Percentiles rank a stretch among this genome's conserved stretches.
Conservation (phyloP, 257 asterid species). For the Paraleonurus japonicus region DNA sequence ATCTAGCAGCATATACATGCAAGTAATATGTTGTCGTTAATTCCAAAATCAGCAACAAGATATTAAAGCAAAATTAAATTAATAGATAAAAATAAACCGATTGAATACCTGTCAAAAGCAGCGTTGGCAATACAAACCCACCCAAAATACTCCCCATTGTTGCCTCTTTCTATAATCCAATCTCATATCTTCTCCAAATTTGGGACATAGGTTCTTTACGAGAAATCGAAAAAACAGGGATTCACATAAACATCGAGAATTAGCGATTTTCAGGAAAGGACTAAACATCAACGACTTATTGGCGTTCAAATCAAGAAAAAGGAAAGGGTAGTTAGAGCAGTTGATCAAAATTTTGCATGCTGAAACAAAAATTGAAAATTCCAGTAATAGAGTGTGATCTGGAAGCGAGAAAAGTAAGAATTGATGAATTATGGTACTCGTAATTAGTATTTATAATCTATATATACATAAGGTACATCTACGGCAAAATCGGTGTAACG, state of each 20-base stretch:
- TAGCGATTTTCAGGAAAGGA: not conserved
- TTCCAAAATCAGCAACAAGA: not conserved
- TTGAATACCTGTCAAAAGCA: constrained; percentile 60
- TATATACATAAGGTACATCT: not conserved
- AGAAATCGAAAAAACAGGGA: constrained; percentile 3
- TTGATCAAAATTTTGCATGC: constrained; percentile 10
- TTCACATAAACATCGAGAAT: constrained; percentile 21
- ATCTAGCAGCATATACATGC: constrained; percentile 16
- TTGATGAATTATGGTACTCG: not conserved
- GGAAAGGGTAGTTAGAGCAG: not conserved
- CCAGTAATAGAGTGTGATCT: constrained; percentile 16
- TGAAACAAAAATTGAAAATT: not conserved
- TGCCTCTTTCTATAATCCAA: constrained; percentile 38
- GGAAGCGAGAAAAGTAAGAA: constrained; percentile 18
- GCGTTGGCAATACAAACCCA: constrained; percentile 69
- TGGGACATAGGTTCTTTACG: not conserved
- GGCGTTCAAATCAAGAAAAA: not conserved
- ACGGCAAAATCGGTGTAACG: constrained; percentile 13
- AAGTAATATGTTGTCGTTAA: not conserved
- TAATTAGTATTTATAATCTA: too few species aligned
- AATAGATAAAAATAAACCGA: not conserved
- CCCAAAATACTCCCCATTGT: constrained; percentile 62
- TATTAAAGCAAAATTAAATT: not conserved
- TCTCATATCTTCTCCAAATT: constrained; percentile 27
- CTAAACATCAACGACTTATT: not conserved